Base-by-base conservation (phyloP, 2,329 filamentous ascomycete genomes). In the Fusarium paranaense region DNA sequence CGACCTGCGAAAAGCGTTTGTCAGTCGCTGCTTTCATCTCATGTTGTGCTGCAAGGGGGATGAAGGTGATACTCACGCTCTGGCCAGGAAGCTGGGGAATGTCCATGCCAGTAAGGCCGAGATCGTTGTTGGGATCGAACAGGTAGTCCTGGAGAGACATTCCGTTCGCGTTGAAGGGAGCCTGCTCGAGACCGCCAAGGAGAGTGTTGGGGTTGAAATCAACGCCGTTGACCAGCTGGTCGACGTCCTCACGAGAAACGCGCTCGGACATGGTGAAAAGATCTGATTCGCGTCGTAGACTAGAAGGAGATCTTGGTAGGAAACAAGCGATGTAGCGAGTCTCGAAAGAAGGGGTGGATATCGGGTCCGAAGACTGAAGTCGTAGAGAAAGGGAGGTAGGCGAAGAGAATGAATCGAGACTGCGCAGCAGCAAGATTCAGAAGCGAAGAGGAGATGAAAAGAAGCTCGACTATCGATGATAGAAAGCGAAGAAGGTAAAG, bases 241-340 rank as follows among this genome's bases (percentile, higher is more conserved):
- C 47, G 47, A 52, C 10, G 27, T 11, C 6, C 27, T 52, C 25
- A 11, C 11, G 47, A 32, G 27, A 32, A 32, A 52, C 11, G 18
- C 18, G 47, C 27, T 52, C 40, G 30, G 64, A 71, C 71, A 73
- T 71, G 32, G 7, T 65, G 45, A 30, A 30, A 22, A 52, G 47
- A 52, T 52, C 59, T 30, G 25, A 33, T 50, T 50, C 27, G 25
- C 9, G 58, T 47, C 47, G 54, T 42, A 27, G n/a, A 57, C 33
- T 18, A 18, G 40, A 38, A 37, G 27, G 45, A 54, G 58, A 45
- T 71, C 58, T 57, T 27, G 22, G 3, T 7, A 32, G 10, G 45
- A 64, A 62, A 59, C 25, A 9, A 50, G 33, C 40, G 73, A n/a
- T 61, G 52, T 33, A 63, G 25, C 59, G 16, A 30, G 38, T 40